phyloP scores from a whole-genome alignment of 495 filamentous ascomycete genomes.

The Elasticomyces elasticus region DNA sequence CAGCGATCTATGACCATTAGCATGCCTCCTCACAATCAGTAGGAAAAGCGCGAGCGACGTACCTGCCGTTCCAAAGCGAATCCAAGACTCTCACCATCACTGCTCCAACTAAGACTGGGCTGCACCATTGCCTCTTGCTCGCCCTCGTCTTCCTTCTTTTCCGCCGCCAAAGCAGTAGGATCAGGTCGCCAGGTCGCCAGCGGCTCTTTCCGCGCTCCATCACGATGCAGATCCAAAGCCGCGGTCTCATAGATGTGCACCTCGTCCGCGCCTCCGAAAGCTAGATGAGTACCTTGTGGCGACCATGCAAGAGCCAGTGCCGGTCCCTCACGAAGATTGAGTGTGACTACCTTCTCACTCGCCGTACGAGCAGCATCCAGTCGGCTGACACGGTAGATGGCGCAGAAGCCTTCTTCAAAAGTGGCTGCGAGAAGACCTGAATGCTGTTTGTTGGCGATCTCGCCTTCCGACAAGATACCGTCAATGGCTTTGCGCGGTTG shows the following conservation, averaged over 20 bases:
- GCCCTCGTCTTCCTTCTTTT: slow-evolving; percentile 31
- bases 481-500: not conserved
- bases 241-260: slow-evolving; percentile 12
- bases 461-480: not conserved
- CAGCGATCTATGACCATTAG: not conserved
- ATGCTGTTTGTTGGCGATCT: not conserved
- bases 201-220: not conserved
- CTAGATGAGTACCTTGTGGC: slow-evolving; percentile 12
- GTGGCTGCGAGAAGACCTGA: slow-evolving; percentile 1
- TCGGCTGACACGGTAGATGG: not conserved
- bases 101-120: slow-evolving; percentile 64
- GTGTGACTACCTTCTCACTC: not conserved
- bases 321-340: slow-evolving; percentile 3
- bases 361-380: not conserved
- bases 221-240: not conserved
- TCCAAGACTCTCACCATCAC: slow-evolving; percentile 61
- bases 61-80: slow-evolving; percentile 64
- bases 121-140: slow-evolving; percentile 32
- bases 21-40: not conserved
- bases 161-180: slow-evolving; percentile 13
- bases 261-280: slow-evolving; percentile 12
- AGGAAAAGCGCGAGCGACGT: slow-evolving; percentile 6
- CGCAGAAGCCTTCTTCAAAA: slow-evolving; percentile 11
- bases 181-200: slow-evolving; percentile 9
- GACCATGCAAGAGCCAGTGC: slow-evolving; percentile 17